Evolutionary conservation across 305 asterid species (phyloP).

Genomic region (Fraxinus dipetala): DNA sequence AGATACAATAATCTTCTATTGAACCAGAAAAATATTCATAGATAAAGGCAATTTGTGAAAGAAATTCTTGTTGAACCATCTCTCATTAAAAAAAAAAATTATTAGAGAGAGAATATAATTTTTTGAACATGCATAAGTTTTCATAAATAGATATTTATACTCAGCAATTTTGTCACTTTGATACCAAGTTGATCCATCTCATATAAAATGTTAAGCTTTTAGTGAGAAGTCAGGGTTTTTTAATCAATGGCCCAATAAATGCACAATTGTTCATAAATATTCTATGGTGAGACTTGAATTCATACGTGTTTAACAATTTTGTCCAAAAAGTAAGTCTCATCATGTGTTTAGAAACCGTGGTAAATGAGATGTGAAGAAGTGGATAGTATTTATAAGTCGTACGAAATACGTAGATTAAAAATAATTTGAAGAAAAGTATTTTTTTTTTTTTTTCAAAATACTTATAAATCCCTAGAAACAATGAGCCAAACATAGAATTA

Average conservation of each 20-base stretch:
- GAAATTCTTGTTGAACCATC: background rate
- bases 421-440: background rate
- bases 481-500: background rate
- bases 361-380: background rate
- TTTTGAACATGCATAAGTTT: background rate
- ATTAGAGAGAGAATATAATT: background rate
- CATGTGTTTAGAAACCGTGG: background rate
- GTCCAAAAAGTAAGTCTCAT: background rate
- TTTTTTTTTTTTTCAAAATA: background rate
- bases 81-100: background rate
- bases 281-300: background rate
- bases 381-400: background rate
- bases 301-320: background rate
- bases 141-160: background rate
- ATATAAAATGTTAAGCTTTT: background rate
- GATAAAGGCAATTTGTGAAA: background rate
- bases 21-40: background rate
- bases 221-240: background rate
- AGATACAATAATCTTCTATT: background rate
- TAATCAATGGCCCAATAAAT: background rate
- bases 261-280: background rate
- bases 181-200: background rate
- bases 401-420: background rate
- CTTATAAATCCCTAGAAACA: background rate
- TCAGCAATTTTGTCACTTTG: background rate